Evolutionary conservation across 1,284 basidiomycete genomes (phyloP), one percentile per base, ranked within the genome.

Genomic region (Volvariella surrecta): DNA sequence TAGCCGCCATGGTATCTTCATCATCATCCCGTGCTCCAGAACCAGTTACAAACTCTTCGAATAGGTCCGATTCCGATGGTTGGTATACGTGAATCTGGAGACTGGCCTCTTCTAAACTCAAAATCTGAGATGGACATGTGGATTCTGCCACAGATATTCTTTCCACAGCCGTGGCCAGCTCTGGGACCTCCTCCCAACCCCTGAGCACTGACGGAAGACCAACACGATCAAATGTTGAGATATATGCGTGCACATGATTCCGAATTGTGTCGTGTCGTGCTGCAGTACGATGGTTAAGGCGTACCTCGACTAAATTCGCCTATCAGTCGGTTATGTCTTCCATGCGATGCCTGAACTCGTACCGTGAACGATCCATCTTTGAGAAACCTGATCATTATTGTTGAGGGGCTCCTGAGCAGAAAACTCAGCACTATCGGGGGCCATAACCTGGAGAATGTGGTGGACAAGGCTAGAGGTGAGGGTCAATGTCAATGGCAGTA

Each of bases 41-140:
- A 30, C 68, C 74, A 54, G 79, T 82, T 0, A 83, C 73, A 50
- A 89, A 86, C 48, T 94, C 90, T 53, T 92, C 88, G 38, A 87
- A 75, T 0, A 75, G 66, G 45, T 86, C 83, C 1, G 71, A 62
- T 24, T 82, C 73, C 0, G 77, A 76, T 1, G 86, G 80, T 50
- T 90, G 82, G 57, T 97, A 99, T 4, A 95, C 79, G 57, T 99
- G 89, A 40, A 96, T 80, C 48, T 86, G 75, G 30, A 93, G 69
- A 3, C 68, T 62, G 44, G 75, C 71, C 48, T 83, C 74, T 32
- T 73, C 69, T 43, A 84, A 60, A 10, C 73, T 65, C 10, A 85
- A 65, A 34, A 76, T 73, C 11, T 66, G 60, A 13, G 68, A 69
- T 11, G 74, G 66, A 54, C 76, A 79, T 32, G 75, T 55, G 2